phyloP scores from a whole-genome alignment of 495 filamentous ascomycete species.

The Elaphomyces granulatus region DNA sequence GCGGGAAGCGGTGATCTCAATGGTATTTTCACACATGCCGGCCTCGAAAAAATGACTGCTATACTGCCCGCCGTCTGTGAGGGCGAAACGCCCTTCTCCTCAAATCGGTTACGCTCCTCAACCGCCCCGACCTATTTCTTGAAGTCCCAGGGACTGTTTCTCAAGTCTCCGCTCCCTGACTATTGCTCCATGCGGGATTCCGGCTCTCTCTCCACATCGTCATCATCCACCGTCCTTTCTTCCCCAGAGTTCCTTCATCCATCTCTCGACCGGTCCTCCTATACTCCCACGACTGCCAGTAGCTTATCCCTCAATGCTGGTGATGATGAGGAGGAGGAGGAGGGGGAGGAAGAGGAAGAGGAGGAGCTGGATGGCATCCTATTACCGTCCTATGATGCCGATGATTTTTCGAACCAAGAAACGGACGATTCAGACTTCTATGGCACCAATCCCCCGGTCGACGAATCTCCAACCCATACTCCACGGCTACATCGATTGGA shows the following conservation, averaged over 20 bases:
- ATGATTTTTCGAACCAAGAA: conserved; percentile 22
- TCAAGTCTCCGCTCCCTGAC: conserved; percentile 22
- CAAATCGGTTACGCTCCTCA: conserved; percentile 26
- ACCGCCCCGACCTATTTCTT: conserved; percentile 33
- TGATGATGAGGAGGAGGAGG: conserved; percentile 36
- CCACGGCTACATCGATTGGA: conserved; percentile 25
- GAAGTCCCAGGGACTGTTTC: conserved; percentile 16
- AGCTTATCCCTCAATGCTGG: conserved; percentile 43
- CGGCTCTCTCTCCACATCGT: conserved; percentile 21
- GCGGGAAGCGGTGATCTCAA: no score
- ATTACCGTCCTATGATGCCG: conserved; percentile 44
- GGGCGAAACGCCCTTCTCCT: conserved; percentile 25
- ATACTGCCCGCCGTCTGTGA: conserved; percentile 25
- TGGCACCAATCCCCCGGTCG: conserved; percentile 13
- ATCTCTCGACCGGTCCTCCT: conserved; percentile 16
- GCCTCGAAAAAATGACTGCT: no score
- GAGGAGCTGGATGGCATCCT: conserved; percentile 39
- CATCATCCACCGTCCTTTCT: conserved; percentile 24
- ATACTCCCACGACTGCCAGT: conserved; percentile 46
- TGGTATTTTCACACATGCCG: no score
- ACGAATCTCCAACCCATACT: conserved; percentile 17
- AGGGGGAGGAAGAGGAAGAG: conserved; percentile 30
- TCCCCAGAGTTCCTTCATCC: conserved; percentile 25
- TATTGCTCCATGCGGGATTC: conserved; percentile 22
- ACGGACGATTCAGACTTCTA: conserved; percentile 26